Evolutionary conservation across 331 rosid genomes (phyloP), one percentile per base, ranked within the genome.

Genomic region (Malus hybrid): DNA sequence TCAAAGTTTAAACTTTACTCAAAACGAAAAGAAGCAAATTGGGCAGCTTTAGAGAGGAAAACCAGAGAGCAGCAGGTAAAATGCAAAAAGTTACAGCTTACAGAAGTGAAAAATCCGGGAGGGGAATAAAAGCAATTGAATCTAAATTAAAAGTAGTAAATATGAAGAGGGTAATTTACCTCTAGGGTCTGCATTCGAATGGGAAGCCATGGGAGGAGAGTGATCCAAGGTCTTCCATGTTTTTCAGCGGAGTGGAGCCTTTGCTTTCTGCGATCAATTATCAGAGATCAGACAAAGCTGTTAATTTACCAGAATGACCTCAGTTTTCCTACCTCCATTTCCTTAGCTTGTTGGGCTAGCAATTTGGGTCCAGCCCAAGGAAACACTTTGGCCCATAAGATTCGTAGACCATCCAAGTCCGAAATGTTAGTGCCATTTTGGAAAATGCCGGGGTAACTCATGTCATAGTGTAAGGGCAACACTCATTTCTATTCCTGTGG

Each of bases 401-500:
- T 39, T 39, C 12, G 13, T 10, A 39, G 44, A 39, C 3, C 2
- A 39, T 39, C 46, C 46, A 39, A 39, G 46, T 8, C 46, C 12
- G 12, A 39, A 9, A 39, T 39, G 44, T 9, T 39, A 39, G 11
- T 9, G 12, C 46, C 46, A 39, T 39, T 39, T 10, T 39, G 46
- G 46, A 9, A 39, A 39, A 10, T 39, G 46, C 13, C 13, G 46
- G 46, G 46, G 12, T 2, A 36, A 1, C 42, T 36, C 10, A 36
- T 0, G 10, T 7, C 0, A 34, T n/a, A n/a, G 42, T 36, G 0
- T 36, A 36, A 36, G 3, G 10, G 10, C 3, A 8, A 36, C 10
- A 36, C 42, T 36, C 42, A 36, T 36, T 3, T 36, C 0, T 1
- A 36, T 7, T 0, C 0, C 0, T 36, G 10, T 36, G 1, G 3